Percentiles rank a stretch among this genome's conserved stretches.
Conservation (phyloP, 1,284 basidiomycete genomes). For the Marasmius tenuissimus region DNA sequence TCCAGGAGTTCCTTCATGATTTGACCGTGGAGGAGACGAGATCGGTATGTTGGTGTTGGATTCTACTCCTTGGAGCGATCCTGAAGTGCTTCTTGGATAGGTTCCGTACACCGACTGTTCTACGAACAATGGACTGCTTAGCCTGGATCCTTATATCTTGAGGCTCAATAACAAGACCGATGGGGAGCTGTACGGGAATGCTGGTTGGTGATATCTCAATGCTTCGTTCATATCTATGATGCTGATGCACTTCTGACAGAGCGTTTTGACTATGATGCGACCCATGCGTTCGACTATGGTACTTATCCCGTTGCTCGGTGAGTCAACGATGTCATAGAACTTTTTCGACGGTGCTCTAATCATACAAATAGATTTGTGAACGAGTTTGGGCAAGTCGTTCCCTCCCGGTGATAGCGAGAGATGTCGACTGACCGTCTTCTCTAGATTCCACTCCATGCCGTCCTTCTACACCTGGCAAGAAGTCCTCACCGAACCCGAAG, state of each 20-base stretch:
- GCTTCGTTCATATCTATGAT: not conserved
- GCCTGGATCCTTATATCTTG: constrained; percentile 55
- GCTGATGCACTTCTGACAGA: constrained; percentile 27
- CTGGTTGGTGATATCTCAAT: constrained; percentile 32
- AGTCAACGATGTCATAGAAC: constrained; percentile 7
- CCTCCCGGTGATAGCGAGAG: not conserved
- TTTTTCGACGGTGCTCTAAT: not conserved
- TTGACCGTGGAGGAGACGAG: constrained; percentile 49
- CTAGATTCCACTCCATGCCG: constrained; percentile 66
- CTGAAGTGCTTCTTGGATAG: constrained; percentile 23
- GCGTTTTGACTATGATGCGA: constrained; percentile 59
- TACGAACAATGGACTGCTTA: constrained; percentile 57
- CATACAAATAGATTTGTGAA: constrained; percentile 55
- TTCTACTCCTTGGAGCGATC: not conserved
- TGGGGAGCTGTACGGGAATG: constrained; percentile 59
- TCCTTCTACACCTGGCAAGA: constrained; percentile 66
- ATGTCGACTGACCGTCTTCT: not conserved
- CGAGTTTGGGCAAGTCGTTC: constrained; percentile 52
- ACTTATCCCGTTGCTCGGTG: constrained; percentile 55
- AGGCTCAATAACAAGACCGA: constrained; percentile 51
- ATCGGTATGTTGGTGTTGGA: constrained; percentile 34
- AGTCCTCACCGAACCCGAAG: constrained; percentile 47
- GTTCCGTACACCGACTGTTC: constrained; percentile 65
- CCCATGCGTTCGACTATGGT: constrained; percentile 53
- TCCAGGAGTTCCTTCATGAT: constrained; percentile 53